phyloP scores from a whole-genome alignment of 768 basidiomycete genomes.

The Phlegmacium glaucopus region DNA sequence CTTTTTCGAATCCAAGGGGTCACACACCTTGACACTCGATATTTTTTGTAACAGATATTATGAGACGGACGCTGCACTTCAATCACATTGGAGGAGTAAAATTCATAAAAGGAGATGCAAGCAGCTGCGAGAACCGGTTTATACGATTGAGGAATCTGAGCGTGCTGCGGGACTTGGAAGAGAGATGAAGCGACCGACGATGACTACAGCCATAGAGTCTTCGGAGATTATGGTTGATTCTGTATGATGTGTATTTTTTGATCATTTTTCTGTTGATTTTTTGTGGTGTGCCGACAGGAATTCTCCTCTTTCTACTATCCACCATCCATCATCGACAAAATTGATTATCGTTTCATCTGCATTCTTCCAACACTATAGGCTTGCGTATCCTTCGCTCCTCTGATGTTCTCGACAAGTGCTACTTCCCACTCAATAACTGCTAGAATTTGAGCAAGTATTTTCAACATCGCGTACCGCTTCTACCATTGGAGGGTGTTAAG shows the following conservation, averaged over 20 bases:
- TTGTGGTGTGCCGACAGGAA: neutral
- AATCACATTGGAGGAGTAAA: constrained; percentile 84
- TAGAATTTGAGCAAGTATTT: no score
- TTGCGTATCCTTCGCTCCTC: no score
- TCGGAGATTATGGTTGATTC: constrained; percentile 8
- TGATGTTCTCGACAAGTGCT: no score
- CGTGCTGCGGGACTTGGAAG: constrained; percentile 82
- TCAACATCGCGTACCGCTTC: no score
- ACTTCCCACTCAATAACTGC: no score
- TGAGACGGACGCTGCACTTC: constrained; percentile 80
- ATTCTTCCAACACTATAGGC: no score
- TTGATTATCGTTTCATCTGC: no score
- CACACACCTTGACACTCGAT: neutral
- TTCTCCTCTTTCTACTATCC: no score
- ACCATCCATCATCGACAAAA: no score
- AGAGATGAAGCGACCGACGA: constrained; percentile 38
- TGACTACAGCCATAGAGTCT: neutral
- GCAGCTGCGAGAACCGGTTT: constrained; percentile 79
- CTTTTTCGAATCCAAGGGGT: neutral
- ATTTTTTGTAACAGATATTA: constrained; percentile 51
- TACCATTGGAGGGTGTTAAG: no score
- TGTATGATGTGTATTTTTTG: neutral
- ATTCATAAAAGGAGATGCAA: constrained; percentile 89
- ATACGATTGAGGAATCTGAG: constrained; percentile 91
- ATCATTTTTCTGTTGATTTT: neutral